Conservation (phyloP, 1,284 basidiomycete species). For the Moesziomyces globuligerus region DNA sequence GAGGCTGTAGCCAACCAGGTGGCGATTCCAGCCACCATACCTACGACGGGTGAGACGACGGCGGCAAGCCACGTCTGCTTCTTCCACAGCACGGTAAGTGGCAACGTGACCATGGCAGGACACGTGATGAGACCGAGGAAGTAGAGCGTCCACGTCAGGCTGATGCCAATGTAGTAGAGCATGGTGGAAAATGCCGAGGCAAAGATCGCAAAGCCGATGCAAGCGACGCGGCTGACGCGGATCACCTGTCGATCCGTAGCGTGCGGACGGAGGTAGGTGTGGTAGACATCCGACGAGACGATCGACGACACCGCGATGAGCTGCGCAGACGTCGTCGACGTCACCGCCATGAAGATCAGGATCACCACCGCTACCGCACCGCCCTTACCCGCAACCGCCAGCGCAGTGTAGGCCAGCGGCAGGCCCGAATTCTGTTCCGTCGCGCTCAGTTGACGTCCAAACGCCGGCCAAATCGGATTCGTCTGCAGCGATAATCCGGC, state of each 20-base stretch:
- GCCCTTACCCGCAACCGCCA: conserved; percentile 55
- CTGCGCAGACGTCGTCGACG: conserved; percentile 56
- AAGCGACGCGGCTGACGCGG: conserved; percentile 39
- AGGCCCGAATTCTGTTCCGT: conserved; percentile 52
- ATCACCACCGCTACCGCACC: conserved; percentile 60
- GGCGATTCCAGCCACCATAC: conserved; percentile 55
- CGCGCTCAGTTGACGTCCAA: conserved; percentile 35
- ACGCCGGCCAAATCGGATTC: conserved; percentile 58
- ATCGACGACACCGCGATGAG: conserved; percentile 59
- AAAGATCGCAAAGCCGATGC: conserved; percentile 58
- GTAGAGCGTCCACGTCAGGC: conserved; percentile 61
- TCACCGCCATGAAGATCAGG: conserved; percentile 61
- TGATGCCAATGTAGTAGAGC: conserved; percentile 55
- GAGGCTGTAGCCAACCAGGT: conserved; percentile 60
- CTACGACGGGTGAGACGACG: conserved; percentile 45
- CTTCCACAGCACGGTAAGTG: conserved; percentile 61
- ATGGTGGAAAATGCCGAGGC: conserved; percentile 43
- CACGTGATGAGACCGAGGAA: conserved; percentile 61
- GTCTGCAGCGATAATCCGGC: conserved; percentile 43
- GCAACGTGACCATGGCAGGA: conserved; percentile 54
- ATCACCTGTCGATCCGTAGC: conserved; percentile 54
- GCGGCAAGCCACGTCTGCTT: conserved; percentile 54
- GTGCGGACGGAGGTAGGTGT: conserved; percentile 51
- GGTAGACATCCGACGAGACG: conserved; percentile 55
- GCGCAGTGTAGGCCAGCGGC: conserved; percentile 50